Percentiles rank a stretch among this genome's conserved stretches.
Conservation (phyloP, 139 green algal species). For the Tetraselmis striata region DNA sequence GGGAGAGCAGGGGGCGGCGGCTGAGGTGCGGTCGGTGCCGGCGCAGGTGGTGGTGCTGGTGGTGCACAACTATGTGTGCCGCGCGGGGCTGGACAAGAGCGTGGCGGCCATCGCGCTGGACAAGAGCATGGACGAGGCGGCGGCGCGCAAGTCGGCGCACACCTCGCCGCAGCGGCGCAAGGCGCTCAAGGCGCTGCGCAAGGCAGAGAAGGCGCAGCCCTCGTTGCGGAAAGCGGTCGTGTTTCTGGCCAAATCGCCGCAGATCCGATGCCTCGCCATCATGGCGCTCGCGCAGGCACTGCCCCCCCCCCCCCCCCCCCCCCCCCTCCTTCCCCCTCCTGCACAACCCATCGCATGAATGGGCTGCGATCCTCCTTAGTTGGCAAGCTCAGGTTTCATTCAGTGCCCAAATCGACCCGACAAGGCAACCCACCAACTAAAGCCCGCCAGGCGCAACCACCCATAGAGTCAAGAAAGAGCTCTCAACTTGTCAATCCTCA, state of each 20-base stretch:
- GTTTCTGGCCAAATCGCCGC: conserved; percentile 52
- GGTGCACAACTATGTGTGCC: background rate
- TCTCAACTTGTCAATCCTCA: no score
- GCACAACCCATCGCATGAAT: no score
- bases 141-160: background rate
- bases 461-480: no score
- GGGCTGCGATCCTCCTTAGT: no score
- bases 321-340: background rate
- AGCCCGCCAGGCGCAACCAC: no score
- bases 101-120: background rate
- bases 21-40: no score
- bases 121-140: background rate
- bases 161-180: background rate
- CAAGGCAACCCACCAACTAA: no score
- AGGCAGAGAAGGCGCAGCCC: conserved; percentile 19
- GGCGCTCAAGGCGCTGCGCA: background rate
- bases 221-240: conserved; percentile 34
- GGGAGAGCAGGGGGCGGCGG: background rate
- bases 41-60: background rate
- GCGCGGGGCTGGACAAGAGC: background rate
- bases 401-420: no score
- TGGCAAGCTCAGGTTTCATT: no score
- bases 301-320: background rate
- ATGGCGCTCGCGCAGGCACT: conserved; percentile 82
- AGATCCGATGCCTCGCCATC: conserved; percentile 82